phyloP scores from a whole-genome alignment of 441 rosid genomes.

The Arabidopsis lyrata region DNA sequence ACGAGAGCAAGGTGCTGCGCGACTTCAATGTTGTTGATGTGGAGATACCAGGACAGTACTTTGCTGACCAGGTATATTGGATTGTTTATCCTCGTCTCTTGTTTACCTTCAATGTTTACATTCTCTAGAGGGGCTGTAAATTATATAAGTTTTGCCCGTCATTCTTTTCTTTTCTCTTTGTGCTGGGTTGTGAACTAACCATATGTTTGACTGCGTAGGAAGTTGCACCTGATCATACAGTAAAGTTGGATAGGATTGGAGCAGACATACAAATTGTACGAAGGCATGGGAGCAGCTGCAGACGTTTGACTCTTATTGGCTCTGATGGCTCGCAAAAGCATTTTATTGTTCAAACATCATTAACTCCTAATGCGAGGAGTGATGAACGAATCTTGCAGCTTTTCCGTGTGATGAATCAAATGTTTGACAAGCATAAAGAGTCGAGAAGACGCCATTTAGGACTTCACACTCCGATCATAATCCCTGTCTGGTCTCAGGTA shows the following conservation, averaged over 20 bases:
- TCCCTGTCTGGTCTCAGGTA: constrained; percentile 99
- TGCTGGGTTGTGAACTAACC: constrained; percentile 26
- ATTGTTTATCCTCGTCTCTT: constrained; percentile 15
- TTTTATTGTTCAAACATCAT: constrained; percentile 96
- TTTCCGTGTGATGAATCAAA: constrained; percentile 98
- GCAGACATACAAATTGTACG: constrained; percentile 98
- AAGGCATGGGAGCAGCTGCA: constrained; percentile 99
- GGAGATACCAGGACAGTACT: constrained; percentile 99
- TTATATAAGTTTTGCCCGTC: neutral
- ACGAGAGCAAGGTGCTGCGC: constrained; percentile 89
- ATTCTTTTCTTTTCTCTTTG: constrained; percentile 12
- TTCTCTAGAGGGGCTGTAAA: constrained; percentile 18
- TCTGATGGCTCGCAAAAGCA: constrained; percentile 98
- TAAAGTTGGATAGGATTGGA: constrained; percentile 94
- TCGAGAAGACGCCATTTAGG: constrained; percentile 90
- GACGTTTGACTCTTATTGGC: constrained; percentile 94
- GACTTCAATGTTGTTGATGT: constrained; percentile 98
- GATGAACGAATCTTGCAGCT: constrained; percentile 97
- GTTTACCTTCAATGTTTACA: constrained; percentile 8
- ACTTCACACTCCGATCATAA: constrained; percentile 95
- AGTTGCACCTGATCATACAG: constrained; percentile 93
- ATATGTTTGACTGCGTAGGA: constrained; percentile 60
- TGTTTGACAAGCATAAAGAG: constrained; percentile 99
- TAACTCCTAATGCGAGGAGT: constrained; percentile 98
- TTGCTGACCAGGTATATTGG: constrained; percentile 82